A percentile compares a stretch with the other conserved stretches of the same genome.
Evolutionary conservation across 2,329 filamentous ascomycete genomes (phyloP).

Genomic region (Ophiostoma ips): DNA sequence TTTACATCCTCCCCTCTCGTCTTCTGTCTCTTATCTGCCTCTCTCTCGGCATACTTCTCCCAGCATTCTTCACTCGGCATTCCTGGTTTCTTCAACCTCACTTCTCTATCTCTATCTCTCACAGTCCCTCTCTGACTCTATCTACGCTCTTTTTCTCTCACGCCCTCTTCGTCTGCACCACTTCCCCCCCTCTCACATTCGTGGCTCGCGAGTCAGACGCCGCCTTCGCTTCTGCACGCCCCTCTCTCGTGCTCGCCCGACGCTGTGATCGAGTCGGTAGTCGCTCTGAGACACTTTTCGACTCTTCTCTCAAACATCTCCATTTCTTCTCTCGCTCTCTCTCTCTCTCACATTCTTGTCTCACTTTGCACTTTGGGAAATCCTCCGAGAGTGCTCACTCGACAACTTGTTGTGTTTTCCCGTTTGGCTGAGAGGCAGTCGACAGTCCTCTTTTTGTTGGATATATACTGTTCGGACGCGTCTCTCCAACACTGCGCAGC

Average conservation of each 20-base stretch:
- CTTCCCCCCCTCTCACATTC: no score
- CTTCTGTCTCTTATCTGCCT: not conserved
- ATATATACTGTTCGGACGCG: no score
- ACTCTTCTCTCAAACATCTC: not conserved
- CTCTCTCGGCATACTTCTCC: not conserved
- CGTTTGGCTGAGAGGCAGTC: no score
- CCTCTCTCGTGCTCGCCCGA: not conserved
- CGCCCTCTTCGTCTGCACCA: no score
- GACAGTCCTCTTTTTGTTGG: not conserved
- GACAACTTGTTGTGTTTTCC: slow-evolving; percentile 1
- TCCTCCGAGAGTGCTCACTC: not conserved
- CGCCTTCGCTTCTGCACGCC: not conserved
- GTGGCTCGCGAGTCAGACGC: no score
- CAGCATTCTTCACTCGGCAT: no score
- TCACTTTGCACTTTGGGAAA: not conserved
- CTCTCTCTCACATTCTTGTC: not conserved
- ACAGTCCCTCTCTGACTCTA: no score
- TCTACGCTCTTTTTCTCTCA: no score
- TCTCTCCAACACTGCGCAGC: no score
- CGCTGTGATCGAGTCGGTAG: not conserved
- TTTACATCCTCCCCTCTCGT: not conserved
- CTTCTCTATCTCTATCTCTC: no score
- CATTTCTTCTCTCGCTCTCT: not conserved
- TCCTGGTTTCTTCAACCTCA: no score
- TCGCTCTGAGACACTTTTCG: not conserved